Base-by-base conservation (phyloP, 331 rosid genomes). In the Rosa hybrid region DNA sequence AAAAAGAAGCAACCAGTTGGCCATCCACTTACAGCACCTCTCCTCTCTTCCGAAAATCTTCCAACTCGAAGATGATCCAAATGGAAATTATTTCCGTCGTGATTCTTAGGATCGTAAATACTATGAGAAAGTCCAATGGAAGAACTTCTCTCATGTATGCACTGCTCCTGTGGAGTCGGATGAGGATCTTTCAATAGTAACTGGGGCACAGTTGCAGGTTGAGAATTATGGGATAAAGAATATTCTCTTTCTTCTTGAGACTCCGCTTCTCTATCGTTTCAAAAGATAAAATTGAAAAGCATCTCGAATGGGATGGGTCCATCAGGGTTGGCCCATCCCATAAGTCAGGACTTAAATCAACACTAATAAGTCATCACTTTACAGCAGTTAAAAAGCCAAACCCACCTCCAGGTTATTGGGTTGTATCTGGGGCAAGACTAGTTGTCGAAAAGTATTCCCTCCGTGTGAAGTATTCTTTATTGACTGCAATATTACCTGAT, bases 401-500 rank as follows among this genome's bases (percentile, higher is more conserved):
- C 13, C 98, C 99, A 2, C 90, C 83, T 83, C 99, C 99, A 25
- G 99, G 99, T 53, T 95, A 95, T 84, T 95, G 99, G 99, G 96
- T 95, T 81, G 94, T 92, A 63, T 90, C 99, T 6, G 99, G 99
- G 62, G 99, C 99, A 77, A 95, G 91, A 76, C 98, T 92, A 18
- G 27, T 87, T 14, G 97, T 95, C n/a, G 99, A 95, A 77, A 95
- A 93, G 90, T 95, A 77, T 92, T 92, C 97, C 57, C 89, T 95
- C 10, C 86, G 93, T 59, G 99, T 92, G 68, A 93, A 86, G 85
- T 92, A 91, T 88, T 93, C 99, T 65, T 83, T 95, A 68, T 82
- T 95, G 84, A 95, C 99, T 63, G 82, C 88, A 70, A 62, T 90
- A 23, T 76, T 86, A 82, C 90, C 92, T 3, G 97, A 92, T 48